phyloP scores from a whole-genome alignment of 1,284 basidiomycete species.

The Ustilago xerochloae region DNA sequence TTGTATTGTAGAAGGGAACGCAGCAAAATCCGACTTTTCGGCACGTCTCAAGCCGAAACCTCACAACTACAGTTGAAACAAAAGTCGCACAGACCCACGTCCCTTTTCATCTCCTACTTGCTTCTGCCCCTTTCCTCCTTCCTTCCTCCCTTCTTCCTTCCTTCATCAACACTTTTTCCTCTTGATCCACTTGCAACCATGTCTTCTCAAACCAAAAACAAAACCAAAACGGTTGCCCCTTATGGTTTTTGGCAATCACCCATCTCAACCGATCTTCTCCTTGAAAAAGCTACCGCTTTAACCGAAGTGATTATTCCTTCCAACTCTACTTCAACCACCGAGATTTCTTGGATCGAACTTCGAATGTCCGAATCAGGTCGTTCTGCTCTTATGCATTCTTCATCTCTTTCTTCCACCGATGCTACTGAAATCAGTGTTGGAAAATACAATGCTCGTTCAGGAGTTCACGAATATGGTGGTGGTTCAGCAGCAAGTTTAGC shows the following conservation, averaged over 20 bases:
- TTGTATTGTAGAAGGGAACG: no score
- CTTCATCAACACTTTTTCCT: not conserved
- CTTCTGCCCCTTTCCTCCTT: not conserved
- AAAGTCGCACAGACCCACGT: constrained; percentile 20
- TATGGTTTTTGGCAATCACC: constrained; percentile 72
- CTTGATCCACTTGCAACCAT: not conserved
- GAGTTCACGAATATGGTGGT: constrained; percentile 63
- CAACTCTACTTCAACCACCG: constrained; percentile 51
- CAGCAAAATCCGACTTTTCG: no score
- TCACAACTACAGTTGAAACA: no score
- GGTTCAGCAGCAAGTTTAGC: constrained; percentile 48
- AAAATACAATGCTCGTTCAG: constrained; percentile 51
- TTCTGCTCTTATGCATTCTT: constrained; percentile 72
- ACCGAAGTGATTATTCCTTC: constrained; percentile 37
- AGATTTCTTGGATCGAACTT: constrained; percentile 75
- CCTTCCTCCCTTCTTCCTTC: not conserved
- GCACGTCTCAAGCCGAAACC: no score
- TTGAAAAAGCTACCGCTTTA: constrained; percentile 69
- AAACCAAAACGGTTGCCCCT: constrained; percentile 43
- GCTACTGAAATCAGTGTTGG: constrained; percentile 36
- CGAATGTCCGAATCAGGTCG: constrained; percentile 76
- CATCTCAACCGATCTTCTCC: constrained; percentile 73
- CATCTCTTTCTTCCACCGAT: constrained; percentile 48
- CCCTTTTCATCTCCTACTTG: not conserved
- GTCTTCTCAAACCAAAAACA: constrained; percentile 9